phyloP scores from a whole-genome alignment of 2,329 filamentous ascomycete species.

The Fusarium staphyleae region DNA sequence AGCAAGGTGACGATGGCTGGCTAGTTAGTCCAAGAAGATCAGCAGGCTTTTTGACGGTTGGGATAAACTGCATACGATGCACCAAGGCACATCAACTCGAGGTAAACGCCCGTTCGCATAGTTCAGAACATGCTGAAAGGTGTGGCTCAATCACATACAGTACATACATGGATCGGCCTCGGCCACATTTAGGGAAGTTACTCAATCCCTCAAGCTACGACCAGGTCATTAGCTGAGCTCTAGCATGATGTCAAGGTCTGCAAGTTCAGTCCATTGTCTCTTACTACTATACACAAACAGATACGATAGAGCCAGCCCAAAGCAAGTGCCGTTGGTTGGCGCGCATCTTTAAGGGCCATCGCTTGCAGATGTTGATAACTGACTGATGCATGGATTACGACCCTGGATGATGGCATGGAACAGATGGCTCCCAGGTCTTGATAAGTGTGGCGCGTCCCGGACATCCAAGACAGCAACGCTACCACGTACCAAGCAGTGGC shows the following conservation, averaged over 20 bases:
- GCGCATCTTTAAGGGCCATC: constrained; percentile 10
- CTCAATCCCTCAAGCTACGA: neutral
- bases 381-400: constrained; percentile 3
- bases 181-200: constrained; percentile 8
- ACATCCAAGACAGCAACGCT: constrained; percentile 7
- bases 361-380: constrained; percentile 18
- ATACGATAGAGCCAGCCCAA: neutral
- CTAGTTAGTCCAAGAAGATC: constrained; percentile 6
- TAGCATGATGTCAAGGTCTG: neutral
- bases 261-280: constrained; percentile 1
- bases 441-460: constrained; percentile 1
- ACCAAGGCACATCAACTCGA: constrained; percentile 9
- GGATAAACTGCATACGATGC: constrained; percentile 6
- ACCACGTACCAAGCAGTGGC: constrained; percentile 15
- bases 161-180: neutral
- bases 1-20: constrained; percentile 11
- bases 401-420: neutral
- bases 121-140: constrained; percentile 8
- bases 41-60: constrained; percentile 17
- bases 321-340: constrained; percentile 12
- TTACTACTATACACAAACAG: neutral
- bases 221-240: neutral
- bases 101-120: constrained; percentile 12
- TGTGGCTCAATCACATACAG: constrained; percentile 15
- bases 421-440: neutral